These are phyloP conservation scores for Aspergillus alliaceus DNA, from an alignment of 2,329 filamentous ascomycete species.

Conservation along the genomic window DNA sequence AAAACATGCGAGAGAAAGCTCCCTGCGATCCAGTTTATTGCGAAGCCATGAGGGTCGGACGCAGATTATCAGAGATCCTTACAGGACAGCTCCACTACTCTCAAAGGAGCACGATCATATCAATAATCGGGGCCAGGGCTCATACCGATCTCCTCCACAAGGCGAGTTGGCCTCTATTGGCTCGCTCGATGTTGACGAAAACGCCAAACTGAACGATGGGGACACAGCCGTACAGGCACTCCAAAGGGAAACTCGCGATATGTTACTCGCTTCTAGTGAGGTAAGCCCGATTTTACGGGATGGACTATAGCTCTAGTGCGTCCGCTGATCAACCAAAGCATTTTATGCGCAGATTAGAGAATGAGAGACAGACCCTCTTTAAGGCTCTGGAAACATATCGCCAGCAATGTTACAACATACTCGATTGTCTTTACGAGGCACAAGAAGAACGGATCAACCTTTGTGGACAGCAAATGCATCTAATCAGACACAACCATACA, in stretches of 20 bases:
- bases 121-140: background rate
- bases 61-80: too few species aligned
- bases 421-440: slow-evolving; percentile 42
- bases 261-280: slow-evolving; percentile 28
- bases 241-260: slow-evolving; percentile 19
- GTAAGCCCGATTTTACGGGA: slow-evolving; percentile 23
- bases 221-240: slow-evolving; percentile 9
- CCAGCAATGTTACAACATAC: slow-evolving; percentile 43
- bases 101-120: background rate
- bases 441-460: slow-evolving; percentile 41
- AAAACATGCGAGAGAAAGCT: background rate
- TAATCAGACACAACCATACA: slow-evolving; percentile 28
- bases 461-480: slow-evolving; percentile 28
- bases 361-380: slow-evolving; percentile 46
- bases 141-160: background rate
- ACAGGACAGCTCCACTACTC: background rate
- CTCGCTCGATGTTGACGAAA: background rate
- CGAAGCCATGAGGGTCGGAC: background rate
- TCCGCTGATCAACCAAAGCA: slow-evolving; percentile 23
- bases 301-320: background rate
- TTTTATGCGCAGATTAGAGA: slow-evolving; percentile 47
- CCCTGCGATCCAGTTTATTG: background rate
- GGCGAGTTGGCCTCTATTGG: background rate
- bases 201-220: background rate
- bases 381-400: slow-evolving; percentile 47